A percentile compares a stretch with the other conserved stretches of the same genome.
Evolutionary conservation across 805 yeast genomes (phyloP).

Genomic region (Saccharomycopsis vini): DNA sequence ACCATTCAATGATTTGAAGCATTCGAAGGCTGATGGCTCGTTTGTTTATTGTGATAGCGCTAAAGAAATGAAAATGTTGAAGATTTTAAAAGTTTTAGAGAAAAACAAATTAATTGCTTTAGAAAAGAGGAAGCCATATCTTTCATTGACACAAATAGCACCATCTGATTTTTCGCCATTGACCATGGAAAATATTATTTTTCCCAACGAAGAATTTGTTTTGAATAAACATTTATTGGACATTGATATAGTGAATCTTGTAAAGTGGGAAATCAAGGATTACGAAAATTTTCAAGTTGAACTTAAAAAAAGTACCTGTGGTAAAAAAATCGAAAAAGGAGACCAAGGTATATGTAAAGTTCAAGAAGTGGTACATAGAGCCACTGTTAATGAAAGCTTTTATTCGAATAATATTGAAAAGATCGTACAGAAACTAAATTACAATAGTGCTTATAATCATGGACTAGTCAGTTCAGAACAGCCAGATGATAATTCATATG

Average conservation of each 20-base stretch:
- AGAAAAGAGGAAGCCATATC: conserved; percentile 12
- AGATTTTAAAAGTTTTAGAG: conserved; percentile 21
- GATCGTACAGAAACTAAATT: too few species aligned
- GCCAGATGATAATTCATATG: neutral
- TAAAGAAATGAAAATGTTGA: conserved; percentile 23
- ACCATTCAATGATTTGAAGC: neutral
- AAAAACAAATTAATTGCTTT: conserved; percentile 17
- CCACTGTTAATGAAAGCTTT: too few species aligned
- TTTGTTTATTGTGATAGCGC: conserved; percentile 14
- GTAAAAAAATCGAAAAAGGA: neutral
- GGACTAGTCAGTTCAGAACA: too few species aligned
- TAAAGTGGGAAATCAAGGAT: conserved; percentile 17
- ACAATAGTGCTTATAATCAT: too few species aligned
- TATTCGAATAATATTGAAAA: neutral
- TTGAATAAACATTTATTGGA: conserved; percentile 27
- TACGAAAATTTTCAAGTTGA: neutral
- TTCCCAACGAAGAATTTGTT: conserved; percentile 31
- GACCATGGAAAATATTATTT: conserved; percentile 26
- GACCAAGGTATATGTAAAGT: too few species aligned
- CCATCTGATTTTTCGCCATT: conserved; percentile 11
- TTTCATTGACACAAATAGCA: neutral
- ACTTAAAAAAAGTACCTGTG: neutral
- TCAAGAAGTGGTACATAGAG: too few species aligned
- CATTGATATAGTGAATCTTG: conserved; percentile 27
- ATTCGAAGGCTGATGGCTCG: conserved; percentile 3